Evolutionary conservation across 345 rosid genomes (phyloP).

Genomic region (Ceriops decandra): DNA sequence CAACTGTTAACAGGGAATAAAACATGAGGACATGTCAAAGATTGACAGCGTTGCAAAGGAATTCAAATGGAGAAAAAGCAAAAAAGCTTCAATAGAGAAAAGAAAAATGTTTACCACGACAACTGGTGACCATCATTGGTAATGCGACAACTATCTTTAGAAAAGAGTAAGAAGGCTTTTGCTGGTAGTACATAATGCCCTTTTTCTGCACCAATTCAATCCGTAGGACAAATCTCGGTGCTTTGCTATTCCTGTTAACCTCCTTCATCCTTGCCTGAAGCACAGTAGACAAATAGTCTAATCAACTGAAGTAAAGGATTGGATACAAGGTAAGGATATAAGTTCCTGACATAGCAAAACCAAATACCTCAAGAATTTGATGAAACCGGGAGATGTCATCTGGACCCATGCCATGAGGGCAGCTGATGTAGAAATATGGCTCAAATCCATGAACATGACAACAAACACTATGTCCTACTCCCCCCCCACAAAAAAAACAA

Average conservation of each 20-base stretch:
- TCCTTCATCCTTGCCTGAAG: slow-evolving; percentile 84
- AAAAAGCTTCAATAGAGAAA: neutral
- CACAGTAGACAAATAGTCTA: slow-evolving; percentile 11
- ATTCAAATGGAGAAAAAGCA: neutral
- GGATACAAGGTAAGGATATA: neutral
- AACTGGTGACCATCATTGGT: slow-evolving; percentile 88
- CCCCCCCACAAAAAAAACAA: neutral
- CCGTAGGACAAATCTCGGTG: slow-evolving; percentile 51
- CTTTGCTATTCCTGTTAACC: slow-evolving; percentile 52
- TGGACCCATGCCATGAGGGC: slow-evolving; percentile 89
- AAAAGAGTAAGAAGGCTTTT: slow-evolving; percentile 68
- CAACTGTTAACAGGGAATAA: neutral
- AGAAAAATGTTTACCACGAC: slow-evolving; percentile 56
- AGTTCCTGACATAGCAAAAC: slow-evolving; percentile 2
- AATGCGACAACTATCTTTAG: slow-evolving; percentile 88
- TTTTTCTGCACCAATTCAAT: slow-evolving; percentile 73
- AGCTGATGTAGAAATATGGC: slow-evolving; percentile 87
- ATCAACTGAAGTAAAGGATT: slow-evolving; percentile 4
- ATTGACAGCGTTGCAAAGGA: neutral
- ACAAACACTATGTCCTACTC: slow-evolving; percentile 83
- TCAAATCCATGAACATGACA: slow-evolving; percentile 95
- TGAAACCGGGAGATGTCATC: slow-evolving; percentile 84
- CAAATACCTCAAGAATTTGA: slow-evolving; percentile 74
- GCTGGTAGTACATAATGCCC: slow-evolving; percentile 94
- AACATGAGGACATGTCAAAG: neutral